These are phyloP conservation scores for Bromus sterilis DNA, from an alignment of 176 grass and related monocot species.

Conservation along the genomic window DNA sequence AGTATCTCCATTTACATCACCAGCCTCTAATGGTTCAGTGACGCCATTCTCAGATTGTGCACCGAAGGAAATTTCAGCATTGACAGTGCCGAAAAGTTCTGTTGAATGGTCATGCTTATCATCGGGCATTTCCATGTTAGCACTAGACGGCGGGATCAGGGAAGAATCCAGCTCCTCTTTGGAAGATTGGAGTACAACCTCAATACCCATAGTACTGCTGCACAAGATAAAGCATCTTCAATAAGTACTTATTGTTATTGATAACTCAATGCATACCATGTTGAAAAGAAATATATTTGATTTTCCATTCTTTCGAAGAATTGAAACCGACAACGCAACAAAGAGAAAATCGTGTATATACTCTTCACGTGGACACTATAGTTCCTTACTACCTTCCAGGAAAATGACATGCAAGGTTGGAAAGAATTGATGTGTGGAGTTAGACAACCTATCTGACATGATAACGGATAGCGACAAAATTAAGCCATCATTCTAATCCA, in stretches of 20 bases:
- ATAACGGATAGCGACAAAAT: slow-evolving; percentile 15
- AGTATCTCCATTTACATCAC: slow-evolving; percentile 7
- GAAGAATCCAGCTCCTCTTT: slow-evolving; percentile 25
- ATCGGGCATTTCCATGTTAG: neutral
- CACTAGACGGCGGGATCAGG: neutral
- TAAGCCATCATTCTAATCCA: neutral
- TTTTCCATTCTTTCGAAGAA: neutral
- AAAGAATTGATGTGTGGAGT: slow-evolving; percentile 20
- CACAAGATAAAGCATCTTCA: neutral
- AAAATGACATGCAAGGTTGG: slow-evolving; percentile 22
- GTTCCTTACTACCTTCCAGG: slow-evolving; percentile 23
- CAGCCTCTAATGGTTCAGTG: slow-evolving; percentile 13
- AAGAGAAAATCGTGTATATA: neutral
- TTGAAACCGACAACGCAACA: slow-evolving; percentile 18
- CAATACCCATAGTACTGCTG: neutral
- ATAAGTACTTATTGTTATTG: neutral
- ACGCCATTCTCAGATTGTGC: neutral
- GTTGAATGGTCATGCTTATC: slow-evolving; percentile 10
- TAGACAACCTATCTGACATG: slow-evolving; percentile 30
- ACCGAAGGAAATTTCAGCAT: neutral
- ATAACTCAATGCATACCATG: neutral
- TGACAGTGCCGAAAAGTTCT: neutral
- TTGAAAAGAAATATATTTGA: slow-evolving; percentile 6
- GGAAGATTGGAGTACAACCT: slow-evolving; percentile 20
- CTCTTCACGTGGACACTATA: slow-evolving; percentile 3